Evolutionary conservation across 495 filamentous ascomycete species (phyloP).

Genomic region (Platismatia glauca): DNA sequence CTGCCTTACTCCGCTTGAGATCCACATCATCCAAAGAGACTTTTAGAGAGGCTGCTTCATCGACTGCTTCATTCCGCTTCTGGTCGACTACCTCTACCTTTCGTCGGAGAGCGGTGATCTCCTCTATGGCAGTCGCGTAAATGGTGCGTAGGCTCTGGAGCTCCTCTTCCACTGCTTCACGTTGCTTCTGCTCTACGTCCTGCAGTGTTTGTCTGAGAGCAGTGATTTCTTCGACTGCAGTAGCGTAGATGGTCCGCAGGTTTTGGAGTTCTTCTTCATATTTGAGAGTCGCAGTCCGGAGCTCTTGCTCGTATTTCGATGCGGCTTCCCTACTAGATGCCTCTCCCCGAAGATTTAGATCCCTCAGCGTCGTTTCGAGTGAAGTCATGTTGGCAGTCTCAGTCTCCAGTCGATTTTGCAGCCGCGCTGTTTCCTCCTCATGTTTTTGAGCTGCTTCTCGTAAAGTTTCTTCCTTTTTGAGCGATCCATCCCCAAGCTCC

Average conservation of each 20-base stretch:
- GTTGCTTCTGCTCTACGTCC: background rate
- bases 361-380: background rate
- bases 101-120: constrained; percentile 8
- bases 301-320: constrained; percentile 1
- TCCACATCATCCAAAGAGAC: constrained; percentile 5
- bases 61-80: background rate
- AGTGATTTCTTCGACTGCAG: constrained; percentile 7
- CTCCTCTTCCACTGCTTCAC: constrained; percentile 2
- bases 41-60: constrained; percentile 10
- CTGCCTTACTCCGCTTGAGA: background rate
- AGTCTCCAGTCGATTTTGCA: background rate
- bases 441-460: background rate
- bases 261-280: constrained; percentile 15
- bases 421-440: background rate
- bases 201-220: constrained; percentile 6
- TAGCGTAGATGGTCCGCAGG: constrained; percentile 13
- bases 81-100: constrained; percentile 5
- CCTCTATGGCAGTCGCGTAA: constrained; percentile 9
- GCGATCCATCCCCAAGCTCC: background rate
- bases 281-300: constrained; percentile 1
- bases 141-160: constrained; percentile 9
- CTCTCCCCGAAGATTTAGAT: background rate
- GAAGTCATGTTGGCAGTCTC: background rate
- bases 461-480: background rate
- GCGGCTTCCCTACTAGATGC: constrained; percentile 4